Base-by-base conservation (phyloP, 2,329 filamentous ascomycete species). In the Penicillium oxalicum region DNA sequence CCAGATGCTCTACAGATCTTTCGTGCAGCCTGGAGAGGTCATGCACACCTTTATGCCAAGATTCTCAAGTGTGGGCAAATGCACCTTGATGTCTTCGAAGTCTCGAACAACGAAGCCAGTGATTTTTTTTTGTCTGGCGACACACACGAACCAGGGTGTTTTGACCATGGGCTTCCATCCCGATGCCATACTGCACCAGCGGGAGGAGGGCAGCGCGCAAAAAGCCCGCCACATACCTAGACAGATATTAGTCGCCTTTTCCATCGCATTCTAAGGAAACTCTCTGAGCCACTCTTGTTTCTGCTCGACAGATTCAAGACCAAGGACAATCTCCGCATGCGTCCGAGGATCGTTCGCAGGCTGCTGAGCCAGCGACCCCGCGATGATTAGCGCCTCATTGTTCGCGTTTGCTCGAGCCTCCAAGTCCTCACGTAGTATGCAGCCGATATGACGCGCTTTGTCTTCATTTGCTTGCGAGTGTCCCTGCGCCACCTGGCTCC, bases 131-230 rank as follows among this genome's bases (percentile, higher is more conserved):
- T 9, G 56, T 58, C 33, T 53, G 5, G 6, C 27, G 50, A 36
- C 49, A 55, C 2, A 61, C 36, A 1, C 58, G 55, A 4, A 38
- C 50, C 8, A 55, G 33, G n/a, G 51, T 41, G 25, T 61, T 61
- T 29, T 61, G 58, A 4, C 50, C 45, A 73, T 72, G 54, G 74
- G 74, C 57, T 82, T 87, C 63, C 3, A 51, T 18, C 2, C 57
- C 57, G 13, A 59, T 57, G 4, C 57, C 57, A 28, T 59, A 38
- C 2, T 45, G 35, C 0, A 53, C 48, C 9, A 59, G 28, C 1
- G 58, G 53, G 3, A 51, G 53, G 9, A 60, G 54, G 18, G 53
- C 11, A 12, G 53, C 39, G 0, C 35, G 12, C 4, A 59, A 50
- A 1, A 60, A 40, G 9, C 35, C 11, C 25, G 25, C 38, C 9